Conservation (phyloP, 139 green algal species). For the Coccomyxa sp. region DNA sequence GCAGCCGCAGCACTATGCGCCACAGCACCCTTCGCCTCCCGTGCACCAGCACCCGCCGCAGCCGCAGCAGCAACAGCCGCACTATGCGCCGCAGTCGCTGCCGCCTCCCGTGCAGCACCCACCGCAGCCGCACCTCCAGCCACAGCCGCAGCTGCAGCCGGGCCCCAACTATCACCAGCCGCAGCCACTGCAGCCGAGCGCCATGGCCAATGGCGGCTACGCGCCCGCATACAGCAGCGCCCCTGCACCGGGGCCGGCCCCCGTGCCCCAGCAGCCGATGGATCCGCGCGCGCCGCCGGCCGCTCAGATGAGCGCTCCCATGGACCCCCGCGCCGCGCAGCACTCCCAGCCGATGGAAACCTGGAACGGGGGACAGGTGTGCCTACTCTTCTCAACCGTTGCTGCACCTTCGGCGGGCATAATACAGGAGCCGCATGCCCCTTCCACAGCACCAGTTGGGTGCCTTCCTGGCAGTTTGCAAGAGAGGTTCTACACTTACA, state of each 20-base stretch:
- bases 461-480: no score
- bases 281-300: no score
- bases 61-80: slow-evolving; percentile 18
- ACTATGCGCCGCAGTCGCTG: slow-evolving; percentile 19
- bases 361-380: no score
- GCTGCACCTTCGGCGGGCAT: no score
- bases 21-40: background rate
- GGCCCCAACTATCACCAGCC: background rate
- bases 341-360: no score
- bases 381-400: no score
- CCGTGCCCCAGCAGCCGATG: slow-evolving; percentile 2
- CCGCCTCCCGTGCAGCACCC: slow-evolving; percentile 8
- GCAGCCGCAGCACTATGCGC: slow-evolving; percentile 5
- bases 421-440: no score
- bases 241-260: background rate
- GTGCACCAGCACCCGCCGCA: slow-evolving; percentile 20
- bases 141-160: slow-evolving; percentile 13
- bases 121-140: background rate
- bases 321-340: background rate
- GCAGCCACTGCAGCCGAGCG: background rate
- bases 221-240: background rate
- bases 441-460: no score
- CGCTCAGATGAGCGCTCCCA: background rate
- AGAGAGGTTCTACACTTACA: no score
- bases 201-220: background rate